Base-by-base conservation (phyloP, 345 rosid species). In the Lepidium sativum region DNA sequence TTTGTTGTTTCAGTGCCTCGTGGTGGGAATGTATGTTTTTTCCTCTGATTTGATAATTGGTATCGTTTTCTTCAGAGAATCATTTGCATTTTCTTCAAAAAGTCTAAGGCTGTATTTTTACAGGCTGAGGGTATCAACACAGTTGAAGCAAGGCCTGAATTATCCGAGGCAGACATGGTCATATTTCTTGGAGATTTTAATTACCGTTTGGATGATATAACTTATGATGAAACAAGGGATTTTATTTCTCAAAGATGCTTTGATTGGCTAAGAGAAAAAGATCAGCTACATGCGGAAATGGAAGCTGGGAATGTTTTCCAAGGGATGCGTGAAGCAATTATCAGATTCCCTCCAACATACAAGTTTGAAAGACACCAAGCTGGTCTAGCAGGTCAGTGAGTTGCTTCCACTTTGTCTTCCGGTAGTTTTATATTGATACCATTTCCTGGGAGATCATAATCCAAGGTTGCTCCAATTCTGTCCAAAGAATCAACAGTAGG, bases 181-280 rank as follows among this genome's bases (percentile, higher is more conserved):
- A 73, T 88, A 75, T 88, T 86, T 77, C 80, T 88, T 70, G 96
- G 96, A 12, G 96, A 88, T 74, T 82, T 88, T 64, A 88, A 88
- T 68, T 88, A 86, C 65, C 78, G 96, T 39, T 85, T 88, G 79
- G 87, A 81, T 76, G 92, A 78, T 53, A 84, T 88, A 78, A 78
- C 92, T 60, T 82, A 85, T 65, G 96, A 88, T 72, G 96, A 88
- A 80, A 90, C 96, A 29, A 81, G 96, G 74, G 96, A 88, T 77
- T 80, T 84, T 58, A 81, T 88, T 42, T 84, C 92, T 38, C 96
- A 88, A 76, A 78, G 96, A 76, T 73, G 81, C 80, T 86, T 88
- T 81, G 96, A 88, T 67, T 88, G 92, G 92, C 86, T 88, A 63
- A 79, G 92, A 78, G 89, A 82, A 77, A 82, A 67, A 60, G 96